These are phyloP conservation scores for Linnemannia exigua DNA, from an alignment of 192 early-diverging fungal genomes.

Conservation along the genomic window DNA sequence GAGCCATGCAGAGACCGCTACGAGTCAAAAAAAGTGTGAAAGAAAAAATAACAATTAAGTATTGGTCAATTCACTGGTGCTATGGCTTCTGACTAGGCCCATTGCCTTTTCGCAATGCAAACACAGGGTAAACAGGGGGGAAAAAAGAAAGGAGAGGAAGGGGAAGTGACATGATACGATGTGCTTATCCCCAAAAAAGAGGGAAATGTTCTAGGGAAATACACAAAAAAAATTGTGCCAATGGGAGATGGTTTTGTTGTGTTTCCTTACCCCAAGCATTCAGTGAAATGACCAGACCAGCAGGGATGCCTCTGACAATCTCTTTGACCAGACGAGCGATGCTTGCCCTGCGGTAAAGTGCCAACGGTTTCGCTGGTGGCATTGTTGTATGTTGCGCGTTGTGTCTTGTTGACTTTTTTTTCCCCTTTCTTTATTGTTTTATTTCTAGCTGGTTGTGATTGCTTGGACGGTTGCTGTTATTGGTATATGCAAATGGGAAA, in stretches of 20 bases:
- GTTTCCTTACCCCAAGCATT: constrained; percentile 59
- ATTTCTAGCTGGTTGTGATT: neutral
- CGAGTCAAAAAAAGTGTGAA: neutral
- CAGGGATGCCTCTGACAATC: constrained; percentile 51
- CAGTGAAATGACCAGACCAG: constrained; percentile 47
- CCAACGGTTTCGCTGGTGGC: neutral
- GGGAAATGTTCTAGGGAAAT: too few species aligned
- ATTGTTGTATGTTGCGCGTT: constrained; percentile 5
- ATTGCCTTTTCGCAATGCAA: neutral
- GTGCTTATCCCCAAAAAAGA: neutral
- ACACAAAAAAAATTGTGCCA: neutral
- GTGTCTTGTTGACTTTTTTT: neutral
- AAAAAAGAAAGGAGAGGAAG: neutral
- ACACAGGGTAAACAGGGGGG: neutral
- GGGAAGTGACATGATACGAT: neutral
- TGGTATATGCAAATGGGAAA: neutral
- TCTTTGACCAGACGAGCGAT: constrained; percentile 7
- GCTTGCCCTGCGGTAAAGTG: constrained; percentile 24
- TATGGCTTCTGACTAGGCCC: neutral
- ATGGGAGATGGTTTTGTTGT: neutral
- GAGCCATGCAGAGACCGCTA: constrained; percentile 54
- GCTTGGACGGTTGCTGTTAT: neutral
- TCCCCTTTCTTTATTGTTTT: neutral
- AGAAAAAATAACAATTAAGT: neutral
- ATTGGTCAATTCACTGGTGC: neutral